These are phyloP conservation scores for Neofusicoccum sp. DNA, from an alignment of 2,329 filamentous ascomycete genomes.

Conservation along the genomic window DNA sequence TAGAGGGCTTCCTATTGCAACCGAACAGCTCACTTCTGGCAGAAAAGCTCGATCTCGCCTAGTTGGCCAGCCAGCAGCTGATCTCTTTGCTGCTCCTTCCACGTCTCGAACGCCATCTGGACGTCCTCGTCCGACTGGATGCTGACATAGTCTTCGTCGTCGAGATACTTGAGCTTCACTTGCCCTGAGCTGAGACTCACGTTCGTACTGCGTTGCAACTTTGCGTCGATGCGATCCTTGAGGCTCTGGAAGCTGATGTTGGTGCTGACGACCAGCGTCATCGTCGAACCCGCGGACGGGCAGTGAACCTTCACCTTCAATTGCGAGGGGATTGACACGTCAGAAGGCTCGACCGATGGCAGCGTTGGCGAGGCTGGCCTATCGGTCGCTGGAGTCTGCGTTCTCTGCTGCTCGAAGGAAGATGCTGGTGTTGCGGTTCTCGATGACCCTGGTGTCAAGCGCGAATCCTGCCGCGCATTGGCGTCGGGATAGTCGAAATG, in stretches of 20 bases:
- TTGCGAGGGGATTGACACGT: slow-evolving; percentile 61
- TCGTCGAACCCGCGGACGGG: slow-evolving; percentile 72
- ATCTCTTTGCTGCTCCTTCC: slow-evolving; percentile 72
- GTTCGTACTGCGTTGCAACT: slow-evolving; percentile 80
- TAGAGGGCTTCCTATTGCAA: slow-evolving; percentile 1
- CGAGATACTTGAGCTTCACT: slow-evolving; percentile 83
- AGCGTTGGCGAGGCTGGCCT: slow-evolving; percentile 40
- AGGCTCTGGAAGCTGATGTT: slow-evolving; percentile 93
- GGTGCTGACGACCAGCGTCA: slow-evolving; percentile 92
- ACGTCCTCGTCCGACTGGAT: slow-evolving; percentile 97
- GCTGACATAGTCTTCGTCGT: slow-evolving; percentile 89
- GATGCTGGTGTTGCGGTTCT: slow-evolving; percentile 40
- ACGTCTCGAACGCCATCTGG: slow-evolving; percentile 91
- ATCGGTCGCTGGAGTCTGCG: slow-evolving; percentile 39
- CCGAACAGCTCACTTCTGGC: slow-evolving; percentile 29
- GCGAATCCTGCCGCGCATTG: slow-evolving; percentile 32
- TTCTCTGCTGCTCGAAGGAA: slow-evolving; percentile 39
- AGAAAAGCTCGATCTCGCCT: slow-evolving; percentile 73
- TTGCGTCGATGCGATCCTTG: slow-evolving; percentile 93
- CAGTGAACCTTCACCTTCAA: slow-evolving; percentile 95
- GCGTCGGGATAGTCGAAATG: slow-evolving; percentile 43
- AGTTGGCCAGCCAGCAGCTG: slow-evolving; percentile 62
- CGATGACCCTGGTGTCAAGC: slow-evolving; percentile 23
- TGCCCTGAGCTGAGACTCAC: slow-evolving; percentile 79
- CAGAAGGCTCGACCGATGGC: slow-evolving; percentile 22